Conservation (phyloP, 169 alveolate genomes). For the Plasmodium fragile region DNA sequence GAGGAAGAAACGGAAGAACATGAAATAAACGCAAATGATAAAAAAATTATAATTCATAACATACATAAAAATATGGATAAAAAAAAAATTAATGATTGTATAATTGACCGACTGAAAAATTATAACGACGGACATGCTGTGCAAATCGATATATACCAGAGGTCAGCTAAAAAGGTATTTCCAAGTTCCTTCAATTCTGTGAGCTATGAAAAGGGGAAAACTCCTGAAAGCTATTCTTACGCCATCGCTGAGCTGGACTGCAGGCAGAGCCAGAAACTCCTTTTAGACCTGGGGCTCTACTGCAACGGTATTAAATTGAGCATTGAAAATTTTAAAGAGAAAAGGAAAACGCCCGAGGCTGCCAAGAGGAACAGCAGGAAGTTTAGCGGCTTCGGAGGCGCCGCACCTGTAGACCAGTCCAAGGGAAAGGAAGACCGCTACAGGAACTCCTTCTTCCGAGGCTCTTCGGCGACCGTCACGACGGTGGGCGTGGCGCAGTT, state of each 20-base stretch:
- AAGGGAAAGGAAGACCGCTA: constrained; percentile 31
- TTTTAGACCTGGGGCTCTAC: constrained; percentile 49
- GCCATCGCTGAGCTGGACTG: constrained; percentile 76
- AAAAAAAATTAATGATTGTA: constrained; percentile 69
- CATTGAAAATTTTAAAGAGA: constrained; percentile 59
- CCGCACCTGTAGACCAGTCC: background rate
- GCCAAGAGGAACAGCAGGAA: constrained; percentile 13
- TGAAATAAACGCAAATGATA: constrained; percentile 52
- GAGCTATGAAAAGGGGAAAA: constrained; percentile 10
- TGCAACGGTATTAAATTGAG: constrained; percentile 71
- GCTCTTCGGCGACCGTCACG: background rate
- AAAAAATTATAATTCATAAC: constrained; percentile 72
- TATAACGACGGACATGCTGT: constrained; percentile 77
- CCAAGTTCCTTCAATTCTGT: constrained; percentile 15
- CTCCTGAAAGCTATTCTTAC: constrained; percentile 23
- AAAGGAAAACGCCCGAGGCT: constrained; percentile 10
- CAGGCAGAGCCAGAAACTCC: constrained; percentile 63
- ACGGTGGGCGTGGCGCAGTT: background rate
- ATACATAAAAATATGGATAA: constrained; percentile 73
- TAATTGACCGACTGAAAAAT: constrained; percentile 52
- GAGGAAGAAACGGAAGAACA: constrained; percentile 1
- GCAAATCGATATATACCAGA: constrained; percentile 60
- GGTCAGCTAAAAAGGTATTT: constrained; percentile 21
- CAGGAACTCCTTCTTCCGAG: constrained; percentile 17
- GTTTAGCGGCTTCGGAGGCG: background rate